phyloP scores from a whole-genome alignment of 768 basidiomycete genomes.

The Russula vinacea region DNA sequence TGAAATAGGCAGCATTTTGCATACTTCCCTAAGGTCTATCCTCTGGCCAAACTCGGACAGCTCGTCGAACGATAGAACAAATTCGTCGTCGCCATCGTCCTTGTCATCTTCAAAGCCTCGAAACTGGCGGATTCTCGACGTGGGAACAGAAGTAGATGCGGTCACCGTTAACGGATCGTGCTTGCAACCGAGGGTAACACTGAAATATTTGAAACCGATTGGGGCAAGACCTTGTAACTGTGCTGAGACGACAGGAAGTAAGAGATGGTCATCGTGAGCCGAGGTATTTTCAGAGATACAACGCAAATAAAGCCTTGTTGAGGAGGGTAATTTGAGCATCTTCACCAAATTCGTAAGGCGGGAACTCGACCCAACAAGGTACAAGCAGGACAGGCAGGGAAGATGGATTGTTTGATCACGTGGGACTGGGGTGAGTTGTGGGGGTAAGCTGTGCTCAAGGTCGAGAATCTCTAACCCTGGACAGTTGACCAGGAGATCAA shows the following conservation, averaged over 20 bases:
- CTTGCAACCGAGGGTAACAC: neutral
- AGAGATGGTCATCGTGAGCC: neutral
- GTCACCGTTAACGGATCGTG: neutral
- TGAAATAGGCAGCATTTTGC: conserved; percentile 4
- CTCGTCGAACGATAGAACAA: conserved; percentile 1
- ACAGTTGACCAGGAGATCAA: neutral
- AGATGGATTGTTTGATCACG: neutral
- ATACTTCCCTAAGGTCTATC: neutral
- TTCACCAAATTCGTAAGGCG: no score
- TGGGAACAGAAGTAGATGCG: neutral
- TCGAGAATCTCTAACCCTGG: conserved; percentile 5
- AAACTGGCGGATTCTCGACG: neutral
- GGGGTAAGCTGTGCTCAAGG: conserved; percentile 4
- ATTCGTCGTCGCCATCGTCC: no score
- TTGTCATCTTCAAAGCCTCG: neutral
- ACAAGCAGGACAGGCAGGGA: no score
- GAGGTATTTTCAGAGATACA: neutral
- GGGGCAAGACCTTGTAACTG: neutral
- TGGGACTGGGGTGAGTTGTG: neutral
- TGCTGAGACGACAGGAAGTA: conserved; percentile 4
- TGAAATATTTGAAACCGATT: conserved; percentile 5
- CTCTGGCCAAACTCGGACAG: neutral
- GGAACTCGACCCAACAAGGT: no score
- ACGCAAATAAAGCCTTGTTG: neutral
- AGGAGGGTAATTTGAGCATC: conserved; percentile 2